Conservation (phyloP, 371 early-diverging fungal species). For the Mortierella polycephala region DNA sequence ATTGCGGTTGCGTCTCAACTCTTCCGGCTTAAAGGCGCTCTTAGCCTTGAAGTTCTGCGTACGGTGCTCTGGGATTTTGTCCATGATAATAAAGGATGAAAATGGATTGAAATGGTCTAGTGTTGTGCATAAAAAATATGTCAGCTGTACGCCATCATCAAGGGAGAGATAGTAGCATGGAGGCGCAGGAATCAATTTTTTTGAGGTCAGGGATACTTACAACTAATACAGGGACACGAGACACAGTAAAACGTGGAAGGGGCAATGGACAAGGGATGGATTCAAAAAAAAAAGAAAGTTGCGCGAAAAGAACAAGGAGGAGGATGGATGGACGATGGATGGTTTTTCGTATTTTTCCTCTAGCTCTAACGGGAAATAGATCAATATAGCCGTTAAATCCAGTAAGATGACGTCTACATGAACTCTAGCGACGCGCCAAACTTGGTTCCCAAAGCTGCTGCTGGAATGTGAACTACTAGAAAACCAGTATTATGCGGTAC, state of each 20-base stretch:
- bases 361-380: not conserved
- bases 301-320: no score
- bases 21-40: conserved; percentile 89
- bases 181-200: no score
- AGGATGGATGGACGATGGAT: conserved; percentile 9
- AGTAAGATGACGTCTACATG: not conserved
- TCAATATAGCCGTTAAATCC: not conserved
- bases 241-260: not conserved
- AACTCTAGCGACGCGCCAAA: no score
- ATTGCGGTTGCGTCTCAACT: conserved; percentile 92
- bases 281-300: not conserved
- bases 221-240: no score
- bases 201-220: no score
- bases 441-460: no score
- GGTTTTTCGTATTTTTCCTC: conserved; percentile 24
- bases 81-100: conserved; percentile 48
- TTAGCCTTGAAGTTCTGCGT: conserved; percentile 87
- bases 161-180: not conserved
- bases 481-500: no score
- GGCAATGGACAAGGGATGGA: not conserved
- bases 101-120: not conserved
- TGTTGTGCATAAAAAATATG: not conserved
- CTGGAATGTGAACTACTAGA: no score
- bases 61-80: conserved; percentile 68
- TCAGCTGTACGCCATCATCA: not conserved